phyloP scores from a whole-genome alignment of 1,139 yeast species.

The Hemisphaericaspora subhashii region DNA sequence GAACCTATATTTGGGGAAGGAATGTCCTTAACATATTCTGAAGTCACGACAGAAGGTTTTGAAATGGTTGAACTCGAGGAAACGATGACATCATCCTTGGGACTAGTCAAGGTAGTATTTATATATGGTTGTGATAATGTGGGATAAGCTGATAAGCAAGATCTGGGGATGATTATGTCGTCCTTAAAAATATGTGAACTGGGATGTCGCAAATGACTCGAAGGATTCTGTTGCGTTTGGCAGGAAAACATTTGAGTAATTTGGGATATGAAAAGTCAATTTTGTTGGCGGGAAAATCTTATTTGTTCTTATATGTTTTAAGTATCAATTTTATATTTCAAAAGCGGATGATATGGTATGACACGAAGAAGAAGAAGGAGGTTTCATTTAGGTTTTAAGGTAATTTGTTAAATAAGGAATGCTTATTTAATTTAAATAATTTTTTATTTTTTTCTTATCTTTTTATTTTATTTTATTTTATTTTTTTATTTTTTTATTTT shows the following conservation, averaged over 20 bases:
- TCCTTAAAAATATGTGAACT: constrained; percentile 5
- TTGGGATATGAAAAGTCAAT: too few species aligned
- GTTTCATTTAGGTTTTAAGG: too few species aligned
- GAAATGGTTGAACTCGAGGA: constrained; percentile 3
- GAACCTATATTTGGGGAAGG: constrained; percentile 1
- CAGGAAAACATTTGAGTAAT: not conserved
- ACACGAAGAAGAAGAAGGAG: too few species aligned
- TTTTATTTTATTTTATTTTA: too few species aligned
- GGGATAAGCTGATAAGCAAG: constrained; percentile 6
- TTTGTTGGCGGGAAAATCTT: too few species aligned
- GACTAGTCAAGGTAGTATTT: not conserved
- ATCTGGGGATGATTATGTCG: constrained; percentile 8
- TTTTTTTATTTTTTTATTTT: too few species aligned
- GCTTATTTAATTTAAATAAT: too few species aligned
- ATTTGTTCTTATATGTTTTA: too few species aligned
- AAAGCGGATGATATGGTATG: too few species aligned
- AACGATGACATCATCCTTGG: not conserved
- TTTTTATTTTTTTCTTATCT: too few species aligned
- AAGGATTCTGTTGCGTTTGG: not conserved
- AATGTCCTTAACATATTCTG: not conserved
- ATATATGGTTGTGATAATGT: constrained; percentile 3
- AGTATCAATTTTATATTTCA: too few species aligned
- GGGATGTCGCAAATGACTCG: not conserved
- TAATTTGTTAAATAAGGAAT: too few species aligned
- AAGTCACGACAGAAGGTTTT: not conserved